These are phyloP conservation scores for Rhodosporidiobolus sp. DNA, from an alignment of 768 basidiomycete genomes.

Conservation along the genomic window DNA sequence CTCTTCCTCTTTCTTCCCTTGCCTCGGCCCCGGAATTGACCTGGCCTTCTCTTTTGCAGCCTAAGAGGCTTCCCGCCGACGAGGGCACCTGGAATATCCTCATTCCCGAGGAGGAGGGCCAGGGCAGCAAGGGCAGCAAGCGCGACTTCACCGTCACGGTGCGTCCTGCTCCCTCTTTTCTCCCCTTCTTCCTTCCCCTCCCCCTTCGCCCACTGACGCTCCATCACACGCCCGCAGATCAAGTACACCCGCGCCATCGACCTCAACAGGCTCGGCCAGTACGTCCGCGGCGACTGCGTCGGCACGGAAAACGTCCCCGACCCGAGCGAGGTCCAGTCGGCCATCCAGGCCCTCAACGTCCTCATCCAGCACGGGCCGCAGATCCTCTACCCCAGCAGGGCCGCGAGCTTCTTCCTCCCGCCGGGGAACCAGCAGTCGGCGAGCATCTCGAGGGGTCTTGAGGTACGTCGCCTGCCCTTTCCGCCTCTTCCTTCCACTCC, in stretches of 20 bases:
- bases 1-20: background rate
- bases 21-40: background rate
- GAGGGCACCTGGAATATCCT: constrained; percentile 1
- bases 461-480: too few relatives aligned
- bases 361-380: constrained; percentile 9
- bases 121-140: background rate
- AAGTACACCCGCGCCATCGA: constrained; percentile 9
- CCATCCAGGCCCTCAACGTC: constrained; percentile 17
- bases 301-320: background rate
- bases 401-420: constrained; percentile 18
- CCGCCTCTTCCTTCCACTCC: too few relatives aligned
- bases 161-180: background rate
- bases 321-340: background rate
- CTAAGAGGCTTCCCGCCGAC: constrained; percentile 15
- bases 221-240: background rate
- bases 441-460: background rate
- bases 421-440: background rate
- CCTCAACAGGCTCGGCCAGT: constrained; percentile 4
- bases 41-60: background rate
- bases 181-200: background rate
- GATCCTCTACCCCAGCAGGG: background rate
- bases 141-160: background rate
- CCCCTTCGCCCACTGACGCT: too few relatives aligned
- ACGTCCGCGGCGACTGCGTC: background rate
- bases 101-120: constrained; percentile 4